A percentile compares a stretch with the other conserved stretches of the same genome.
phyloP scores from a whole-genome alignment of 1,139 yeast species.

The Yamadazyma pseudoaaseri region DNA sequence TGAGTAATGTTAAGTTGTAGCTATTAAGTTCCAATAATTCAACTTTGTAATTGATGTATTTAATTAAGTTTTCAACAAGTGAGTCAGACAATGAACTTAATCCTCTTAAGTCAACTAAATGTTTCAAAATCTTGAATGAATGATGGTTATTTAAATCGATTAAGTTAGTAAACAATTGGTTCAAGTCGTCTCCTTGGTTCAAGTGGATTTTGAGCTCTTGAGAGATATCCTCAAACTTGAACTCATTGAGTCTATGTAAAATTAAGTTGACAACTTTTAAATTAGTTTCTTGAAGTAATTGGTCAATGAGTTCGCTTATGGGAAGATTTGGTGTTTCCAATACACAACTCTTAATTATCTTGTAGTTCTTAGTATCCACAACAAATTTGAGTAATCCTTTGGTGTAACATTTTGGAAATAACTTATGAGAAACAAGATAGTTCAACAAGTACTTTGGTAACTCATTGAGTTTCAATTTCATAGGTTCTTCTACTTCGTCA shows the following conservation, averaged over 20 bases:
- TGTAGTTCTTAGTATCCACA: constrained; percentile 38
- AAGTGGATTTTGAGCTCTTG: constrained; percentile 20
- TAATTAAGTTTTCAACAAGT: constrained; percentile 44
- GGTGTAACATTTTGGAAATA: constrained; percentile 65
- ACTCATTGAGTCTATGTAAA: constrained; percentile 10
- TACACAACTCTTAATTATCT: constrained; percentile 76
- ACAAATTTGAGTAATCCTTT: constrained; percentile 54
- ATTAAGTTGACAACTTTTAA: constrained; percentile 64
- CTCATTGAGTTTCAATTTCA: constrained; percentile 14
- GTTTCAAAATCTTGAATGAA: constrained; percentile 61
- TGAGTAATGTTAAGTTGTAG: constrained; percentile 54
- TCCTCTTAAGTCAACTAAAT: constrained; percentile 73
- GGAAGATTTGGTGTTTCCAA: constrained; percentile 74
- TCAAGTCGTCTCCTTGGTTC: constrained; percentile 18
- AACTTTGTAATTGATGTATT: constrained; percentile 48
- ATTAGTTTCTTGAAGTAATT: constrained; percentile 46
- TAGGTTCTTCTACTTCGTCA: constrained; percentile 10
- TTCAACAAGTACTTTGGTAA: constrained; percentile 63
- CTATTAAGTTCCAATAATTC: constrained; percentile 49
- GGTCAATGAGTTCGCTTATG: constrained; percentile 59
- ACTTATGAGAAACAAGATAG: constrained; percentile 81
- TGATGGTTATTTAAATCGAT: constrained; percentile 35
- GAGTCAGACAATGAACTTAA: constrained; percentile 48
- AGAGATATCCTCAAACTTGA: constrained; percentile 42
- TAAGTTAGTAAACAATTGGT: constrained; percentile 28